phyloP scores from a whole-genome alignment of 179 eudicot genomes.

The Beta macrorhiza region DNA sequence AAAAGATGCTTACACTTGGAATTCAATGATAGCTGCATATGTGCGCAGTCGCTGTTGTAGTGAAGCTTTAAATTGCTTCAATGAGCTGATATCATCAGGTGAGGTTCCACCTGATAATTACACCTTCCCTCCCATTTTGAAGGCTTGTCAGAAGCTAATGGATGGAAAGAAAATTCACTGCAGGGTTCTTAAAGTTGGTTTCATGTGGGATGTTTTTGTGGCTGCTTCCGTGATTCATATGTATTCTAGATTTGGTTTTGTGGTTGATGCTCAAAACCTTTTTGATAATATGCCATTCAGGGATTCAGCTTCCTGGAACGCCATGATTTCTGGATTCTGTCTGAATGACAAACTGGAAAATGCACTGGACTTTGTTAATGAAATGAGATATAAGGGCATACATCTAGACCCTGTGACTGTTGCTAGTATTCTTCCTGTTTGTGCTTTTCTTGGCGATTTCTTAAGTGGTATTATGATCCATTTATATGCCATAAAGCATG shows the following conservation, averaged over 20 bases:
- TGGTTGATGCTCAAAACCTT: constrained; percentile 35
- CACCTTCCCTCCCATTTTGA: constrained; percentile 53
- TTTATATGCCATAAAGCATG: constrained; percentile 48
- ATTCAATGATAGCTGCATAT: constrained; percentile 49
- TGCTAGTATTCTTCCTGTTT: constrained; percentile 53
- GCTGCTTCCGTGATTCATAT: constrained; percentile 54
- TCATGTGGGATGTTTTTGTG: constrained; percentile 52
- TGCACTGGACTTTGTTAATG: constrained; percentile 34
- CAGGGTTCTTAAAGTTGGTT: constrained; percentile 40
- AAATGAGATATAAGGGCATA: constrained; percentile 41
- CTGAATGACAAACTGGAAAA: constrained; percentile 39
- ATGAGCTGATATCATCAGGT: constrained; percentile 30
- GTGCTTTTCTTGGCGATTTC: constrained; percentile 37
- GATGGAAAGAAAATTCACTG: constrained; percentile 44
- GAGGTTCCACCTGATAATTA: constrained; percentile 46
- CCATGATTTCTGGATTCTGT: constrained; percentile 48
- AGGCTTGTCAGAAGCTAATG: constrained; percentile 41
- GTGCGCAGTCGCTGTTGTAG: constrained; percentile 34
- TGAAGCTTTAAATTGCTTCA: constrained; percentile 41
- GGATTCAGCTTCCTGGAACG: constrained; percentile 56
- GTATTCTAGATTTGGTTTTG: constrained; percentile 38
- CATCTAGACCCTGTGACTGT: constrained; percentile 47
- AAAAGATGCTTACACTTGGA: constrained; percentile 51
- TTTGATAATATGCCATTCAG: constrained; percentile 46
- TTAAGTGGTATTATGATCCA: constrained; percentile 41